Evolutionary conservation across 768 basidiomycete species (phyloP).

Genomic region (Collybia sp.): DNA sequence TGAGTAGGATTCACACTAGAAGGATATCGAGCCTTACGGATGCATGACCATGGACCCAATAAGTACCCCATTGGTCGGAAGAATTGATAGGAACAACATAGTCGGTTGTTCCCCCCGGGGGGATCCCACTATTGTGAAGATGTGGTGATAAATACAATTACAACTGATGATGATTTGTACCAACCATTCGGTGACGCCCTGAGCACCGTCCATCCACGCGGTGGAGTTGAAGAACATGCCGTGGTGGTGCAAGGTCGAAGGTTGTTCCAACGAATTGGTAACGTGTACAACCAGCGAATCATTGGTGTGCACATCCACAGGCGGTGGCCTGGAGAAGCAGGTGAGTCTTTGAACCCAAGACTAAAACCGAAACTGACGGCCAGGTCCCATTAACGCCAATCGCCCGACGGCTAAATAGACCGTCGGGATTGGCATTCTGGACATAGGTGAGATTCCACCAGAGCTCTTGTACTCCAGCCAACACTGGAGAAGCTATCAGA

Average conservation of each 20-base stretch:
- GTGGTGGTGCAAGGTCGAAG: slow-evolving; percentile 83
- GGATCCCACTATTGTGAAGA: slow-evolving; percentile 57
- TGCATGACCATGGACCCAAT: slow-evolving; percentile 76
- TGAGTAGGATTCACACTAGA: slow-evolving; percentile 1
- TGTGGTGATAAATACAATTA: not conserved
- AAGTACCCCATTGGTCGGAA: slow-evolving; percentile 74
- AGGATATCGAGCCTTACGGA: slow-evolving; percentile 26
- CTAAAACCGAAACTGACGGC: slow-evolving; percentile 59
- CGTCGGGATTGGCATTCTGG: slow-evolving; percentile 77
- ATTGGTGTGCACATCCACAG: slow-evolving; percentile 62
- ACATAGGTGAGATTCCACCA: slow-evolving; percentile 95
- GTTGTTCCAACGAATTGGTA: slow-evolving; percentile 60
- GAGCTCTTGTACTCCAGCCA: slow-evolving; percentile 64
- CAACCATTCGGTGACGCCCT: slow-evolving; percentile 80
- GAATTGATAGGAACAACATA: slow-evolving; percentile 70
- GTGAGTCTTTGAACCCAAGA: slow-evolving; percentile 1
- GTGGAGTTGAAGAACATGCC: slow-evolving; percentile 92
- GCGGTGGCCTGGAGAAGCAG: slow-evolving; percentile 59
- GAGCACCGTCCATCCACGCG: slow-evolving; percentile 88
- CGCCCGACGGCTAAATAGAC: slow-evolving; percentile 66
- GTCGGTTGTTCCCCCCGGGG: slow-evolving; percentile 62
- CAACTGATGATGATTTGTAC: slow-evolving; percentile 7
- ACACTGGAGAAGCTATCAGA: slow-evolving; percentile 29
- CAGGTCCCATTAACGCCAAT: slow-evolving; percentile 91
- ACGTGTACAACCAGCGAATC: slow-evolving; percentile 80